Evolutionary conservation across 345 rosid species (phyloP).

Genomic region (Physaria fendleri): DNA sequence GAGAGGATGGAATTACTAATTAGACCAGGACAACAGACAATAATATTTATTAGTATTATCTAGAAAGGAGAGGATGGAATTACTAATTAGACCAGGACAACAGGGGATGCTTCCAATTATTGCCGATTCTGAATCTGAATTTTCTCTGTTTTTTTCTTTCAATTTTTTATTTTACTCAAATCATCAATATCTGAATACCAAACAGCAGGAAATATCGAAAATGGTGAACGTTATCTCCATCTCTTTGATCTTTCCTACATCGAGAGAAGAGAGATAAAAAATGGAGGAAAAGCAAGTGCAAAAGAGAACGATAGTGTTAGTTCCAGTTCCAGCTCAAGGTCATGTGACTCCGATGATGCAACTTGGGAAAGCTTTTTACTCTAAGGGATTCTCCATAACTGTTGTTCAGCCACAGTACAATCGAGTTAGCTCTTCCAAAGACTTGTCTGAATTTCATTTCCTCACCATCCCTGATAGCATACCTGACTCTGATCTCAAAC

Average conservation of each 20-base stretch:
- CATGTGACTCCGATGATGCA: constrained; percentile 72
- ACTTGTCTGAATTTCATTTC: constrained; percentile 39
- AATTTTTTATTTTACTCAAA: background rate
- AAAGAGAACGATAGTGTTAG: constrained; percentile 37
- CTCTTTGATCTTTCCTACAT: background rate
- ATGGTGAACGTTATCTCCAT: background rate
- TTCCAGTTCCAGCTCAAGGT: constrained; percentile 59
- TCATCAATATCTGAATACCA: background rate
- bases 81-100: background rate
- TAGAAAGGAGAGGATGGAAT: background rate
- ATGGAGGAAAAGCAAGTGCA: constrained; percentile 5
- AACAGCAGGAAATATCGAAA: background rate
- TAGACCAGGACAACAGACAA: background rate
- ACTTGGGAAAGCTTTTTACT: constrained; percentile 48
- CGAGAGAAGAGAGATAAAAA: background rate
- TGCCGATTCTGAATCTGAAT: background rate
- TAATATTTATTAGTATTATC: background rate
- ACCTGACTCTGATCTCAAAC: constrained; percentile 20
- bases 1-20: background rate
- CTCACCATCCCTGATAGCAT: constrained; percentile 34
- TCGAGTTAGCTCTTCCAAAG: constrained; percentile 32
- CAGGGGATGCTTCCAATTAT: background rate
- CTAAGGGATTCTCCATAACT: constrained; percentile 53
- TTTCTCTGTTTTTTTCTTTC: background rate
- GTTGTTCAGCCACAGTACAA: constrained; percentile 37